A percentile compares a stretch with the other conserved stretches of the same genome.
phyloP scores from a whole-genome alignment of 495 filamentous ascomycete species.

The Annulohypoxylon bovei region DNA sequence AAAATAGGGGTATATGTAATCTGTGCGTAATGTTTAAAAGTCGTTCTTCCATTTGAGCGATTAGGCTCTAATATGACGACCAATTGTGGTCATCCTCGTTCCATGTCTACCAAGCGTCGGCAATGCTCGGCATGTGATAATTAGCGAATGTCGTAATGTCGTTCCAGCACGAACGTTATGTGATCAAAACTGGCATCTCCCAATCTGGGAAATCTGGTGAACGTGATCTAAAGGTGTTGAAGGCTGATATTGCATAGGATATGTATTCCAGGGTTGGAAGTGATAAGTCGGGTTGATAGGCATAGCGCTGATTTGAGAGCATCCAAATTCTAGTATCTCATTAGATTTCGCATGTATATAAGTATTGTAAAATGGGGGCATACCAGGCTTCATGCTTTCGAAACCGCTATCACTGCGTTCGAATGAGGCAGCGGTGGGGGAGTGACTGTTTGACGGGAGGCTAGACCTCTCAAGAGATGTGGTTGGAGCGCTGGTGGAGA shows the following conservation, averaged over 20 bases:
- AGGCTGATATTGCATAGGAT: slow-evolving; percentile 41
- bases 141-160: slow-evolving; percentile 9
- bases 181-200: slow-evolving; percentile 30
- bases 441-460: slow-evolving; percentile 31
- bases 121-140: slow-evolving; percentile 23
- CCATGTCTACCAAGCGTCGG: slow-evolving; percentile 2
- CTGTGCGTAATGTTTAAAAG: neutral
- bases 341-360: slow-evolving; percentile 28
- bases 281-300: slow-evolving; percentile 41
- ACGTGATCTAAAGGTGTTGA: slow-evolving; percentile 17
- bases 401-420: slow-evolving; percentile 32
- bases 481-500: slow-evolving; percentile 51
- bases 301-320: slow-evolving; percentile 37
- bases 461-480: slow-evolving; percentile 47
- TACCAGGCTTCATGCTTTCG: slow-evolving; percentile 47
- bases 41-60: neutral
- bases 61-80: slow-evolving; percentile 17
- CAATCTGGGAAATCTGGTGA: slow-evolving; percentile 19
- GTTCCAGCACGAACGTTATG: neutral
- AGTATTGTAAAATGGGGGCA: neutral
- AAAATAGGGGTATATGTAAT: neutral
- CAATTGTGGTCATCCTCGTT: slow-evolving; percentile 1
- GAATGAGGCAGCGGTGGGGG: slow-evolving; percentile 31
- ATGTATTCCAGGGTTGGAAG: slow-evolving; percentile 44
- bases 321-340: slow-evolving; percentile 40